Evolutionary conservation across 805 yeast genomes (phyloP), one percentile per base, ranked within the genome.

Genomic region (Jamesozyma spencerorum): DNA sequence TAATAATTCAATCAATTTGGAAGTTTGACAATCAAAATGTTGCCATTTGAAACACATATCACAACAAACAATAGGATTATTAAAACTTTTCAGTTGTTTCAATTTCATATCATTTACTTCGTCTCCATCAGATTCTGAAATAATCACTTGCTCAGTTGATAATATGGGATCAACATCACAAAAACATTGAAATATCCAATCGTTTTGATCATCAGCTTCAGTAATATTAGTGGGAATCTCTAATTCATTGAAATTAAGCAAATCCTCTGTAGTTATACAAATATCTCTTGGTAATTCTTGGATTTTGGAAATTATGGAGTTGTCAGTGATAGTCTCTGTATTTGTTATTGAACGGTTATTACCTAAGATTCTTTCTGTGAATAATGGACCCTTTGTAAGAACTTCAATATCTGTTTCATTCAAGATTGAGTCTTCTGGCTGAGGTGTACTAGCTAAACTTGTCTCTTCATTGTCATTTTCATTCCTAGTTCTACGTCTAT

Each of bases 41-140:
- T 57, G 57, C 66, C 66, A 62, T 38, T 48, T 50, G 19, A 49
- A 46, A 42, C 65, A 60, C 19, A 38, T 22, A 27, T 58, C 63
- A 49, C 66, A 62, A 43, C 62, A 57, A 5, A 62, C 40, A 14
- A 62, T 45, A 7, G 55, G 52, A 17, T 42, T 42, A 15, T 50
- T 44, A 4, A 50, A 43, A n/a, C 29, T 28, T 6, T 34, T 31
- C 4, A 34, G 17, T 20, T 34, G 31, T 12, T 10, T 15, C n/a
- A 45, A 24, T 4, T 45, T 40, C 7, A 41, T 20, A 28, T 40
- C 37, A 8, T 38, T 31, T n/a, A 50, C 49, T 30, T 47, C 50
- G 11, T 39, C 42, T 2, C 47, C 45, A 13, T 38, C 38, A 31
- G 13, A 36, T 8, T 33, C 36, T 24, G 40, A 36, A 10, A 37